Percentiles rank a stretch among this genome's conserved stretches.
Conservation (phyloP, 225 moss, liverwort and hornwort genomes). For the Pseudisothecium myosuroides region DNA sequence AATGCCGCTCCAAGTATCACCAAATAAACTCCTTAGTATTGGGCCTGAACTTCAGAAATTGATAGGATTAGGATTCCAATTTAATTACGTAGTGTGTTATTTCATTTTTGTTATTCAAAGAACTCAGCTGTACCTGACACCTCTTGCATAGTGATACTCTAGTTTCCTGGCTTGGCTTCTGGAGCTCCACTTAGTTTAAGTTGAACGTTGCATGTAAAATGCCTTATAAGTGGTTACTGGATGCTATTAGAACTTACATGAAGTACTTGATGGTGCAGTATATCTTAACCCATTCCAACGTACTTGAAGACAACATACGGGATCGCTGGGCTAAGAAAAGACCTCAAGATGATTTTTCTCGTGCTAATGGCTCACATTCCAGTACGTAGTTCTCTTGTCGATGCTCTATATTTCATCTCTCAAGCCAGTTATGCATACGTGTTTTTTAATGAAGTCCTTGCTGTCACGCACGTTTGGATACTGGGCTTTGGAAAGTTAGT, state of each 20-base stretch:
- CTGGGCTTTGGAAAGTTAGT: neutral
- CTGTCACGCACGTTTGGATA: neutral
- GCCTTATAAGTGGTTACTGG: neutral
- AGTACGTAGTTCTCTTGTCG: slow-evolving; percentile 32
- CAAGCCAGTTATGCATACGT: neutral
- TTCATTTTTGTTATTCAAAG: neutral
- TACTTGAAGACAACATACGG: slow-evolving; percentile 69
- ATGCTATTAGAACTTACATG: neutral
- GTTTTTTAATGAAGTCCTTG: neutral
- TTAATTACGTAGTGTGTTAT: neutral
- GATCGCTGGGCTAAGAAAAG: slow-evolving; percentile 79
- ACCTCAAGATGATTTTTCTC: slow-evolving; percentile 66
- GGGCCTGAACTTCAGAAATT: neutral
- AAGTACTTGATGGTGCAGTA: slow-evolving; percentile 42
- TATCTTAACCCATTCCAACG: slow-evolving; percentile 48
- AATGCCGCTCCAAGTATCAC: neutral
- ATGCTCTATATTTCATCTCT: neutral
- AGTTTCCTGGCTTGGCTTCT: neutral
- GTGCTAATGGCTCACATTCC: slow-evolving; percentile 49
- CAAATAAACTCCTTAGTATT: neutral
- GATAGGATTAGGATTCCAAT: neutral
- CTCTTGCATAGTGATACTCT: neutral
- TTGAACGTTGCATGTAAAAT: neutral
- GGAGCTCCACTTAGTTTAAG: neutral
- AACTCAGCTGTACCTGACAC: neutral